Base-by-base conservation (phyloP, 805 yeast species). In the Lipomyces starkeyi region DNA sequence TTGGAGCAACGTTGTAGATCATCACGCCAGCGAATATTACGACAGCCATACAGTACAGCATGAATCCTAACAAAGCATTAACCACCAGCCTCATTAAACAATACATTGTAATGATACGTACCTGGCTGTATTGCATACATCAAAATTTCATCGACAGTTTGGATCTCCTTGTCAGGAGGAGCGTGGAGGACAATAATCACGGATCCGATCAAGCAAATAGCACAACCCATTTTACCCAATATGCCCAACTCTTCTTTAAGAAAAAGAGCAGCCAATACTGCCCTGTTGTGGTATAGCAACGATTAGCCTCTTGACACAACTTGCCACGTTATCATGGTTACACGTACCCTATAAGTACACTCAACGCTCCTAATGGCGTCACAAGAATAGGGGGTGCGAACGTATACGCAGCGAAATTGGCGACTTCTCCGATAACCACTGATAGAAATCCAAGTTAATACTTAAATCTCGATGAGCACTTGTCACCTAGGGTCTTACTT, bases 311-410 rank as follows among this genome's bases (percentile, higher is more conserved):
- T n/a, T 6, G 14, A 11, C 40, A 27, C 47, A 29, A 17, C 14
- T 3, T 20, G 29, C n/a, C n/a, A 53, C 32, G 27, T 22, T 27
- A 53, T 22, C 56, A 53, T 20, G 7, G 17, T 13, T 25, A 13
- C 8, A 63, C 68, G 2, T 59, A 69, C 72, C 97, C 97, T 69
- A 92, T 92, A 71, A 92, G 91, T 29, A 92, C 97, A 7, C 93
- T 87, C 34, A 92, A 81, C 0, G 97, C 97, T 13, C 97, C 97
- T 64, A 92, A 81, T 5, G 97, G 97, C 3, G 97, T 92, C 55
- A 92, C 97, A 73, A 92, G 80, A 71, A 93, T 90, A 0, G 97
- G 96, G 2, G 97, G 97, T 0, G 97, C 97, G 83, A 92, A 92
- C 1, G 97, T 92, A 77, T 92, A 92, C 0, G 97, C 97, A 2